These are phyloP conservation scores for Aspergillus jensenii DNA, from an alignment of 2,329 filamentous ascomycete species.

Conservation along the genomic window DNA sequence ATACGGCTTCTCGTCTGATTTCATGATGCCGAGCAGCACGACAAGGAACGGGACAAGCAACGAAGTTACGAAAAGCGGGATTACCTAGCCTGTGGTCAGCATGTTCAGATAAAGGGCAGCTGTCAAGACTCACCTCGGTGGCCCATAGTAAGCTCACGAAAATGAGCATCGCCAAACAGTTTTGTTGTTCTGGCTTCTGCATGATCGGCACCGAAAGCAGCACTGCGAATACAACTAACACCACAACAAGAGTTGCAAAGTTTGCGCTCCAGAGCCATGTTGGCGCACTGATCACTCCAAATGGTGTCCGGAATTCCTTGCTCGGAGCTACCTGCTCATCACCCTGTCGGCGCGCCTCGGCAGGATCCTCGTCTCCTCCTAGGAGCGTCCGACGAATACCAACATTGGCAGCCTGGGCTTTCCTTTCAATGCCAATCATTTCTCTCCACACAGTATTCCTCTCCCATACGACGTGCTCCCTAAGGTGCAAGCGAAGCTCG, in stretches of 20 bases:
- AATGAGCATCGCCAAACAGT: conserved; percentile 88
- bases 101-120: not conserved
- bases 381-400: conserved; percentile 76
- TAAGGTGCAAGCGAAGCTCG: conserved; percentile 83
- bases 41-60: conserved; percentile 90
- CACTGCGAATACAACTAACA: conserved; percentile 70
- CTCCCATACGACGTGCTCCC: conserved; percentile 98
- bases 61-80: conserved; percentile 95
- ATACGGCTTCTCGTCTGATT: conserved; percentile 69
- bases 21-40: conserved; percentile 80
- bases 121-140: conserved; percentile 69
- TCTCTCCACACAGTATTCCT: conserved; percentile 98
- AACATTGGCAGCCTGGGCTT: conserved; percentile 89
- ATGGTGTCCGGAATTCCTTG: conserved; percentile 73
- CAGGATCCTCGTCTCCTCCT: conserved; percentile 68
- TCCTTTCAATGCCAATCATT: conserved; percentile 96
- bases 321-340: conserved; percentile 68
- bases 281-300: conserved; percentile 74
- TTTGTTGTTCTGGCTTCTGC: conserved; percentile 86
- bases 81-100: conserved; percentile 60
- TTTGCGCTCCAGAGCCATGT: conserved; percentile 81
- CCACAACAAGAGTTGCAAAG: conserved; percentile 71
- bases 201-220: conserved; percentile 79
- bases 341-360: conserved; percentile 74
- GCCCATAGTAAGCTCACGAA: conserved; percentile 96